Conservation (phyloP, 371 early-diverging fungal genomes). For the Syncephalastrum racemosum region DNA sequence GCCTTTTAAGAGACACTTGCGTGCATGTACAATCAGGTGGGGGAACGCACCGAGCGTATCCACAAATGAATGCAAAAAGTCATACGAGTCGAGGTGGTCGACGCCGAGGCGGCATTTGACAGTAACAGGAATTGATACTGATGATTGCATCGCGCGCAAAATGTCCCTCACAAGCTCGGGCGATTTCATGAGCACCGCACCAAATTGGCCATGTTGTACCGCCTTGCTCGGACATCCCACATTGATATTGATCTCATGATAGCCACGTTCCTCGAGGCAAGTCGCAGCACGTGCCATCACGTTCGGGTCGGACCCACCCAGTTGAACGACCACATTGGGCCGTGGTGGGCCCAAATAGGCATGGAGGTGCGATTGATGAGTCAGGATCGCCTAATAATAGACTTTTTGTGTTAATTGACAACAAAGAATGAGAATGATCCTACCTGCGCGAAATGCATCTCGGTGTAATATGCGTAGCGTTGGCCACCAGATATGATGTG, state of each 20-base stretch:
- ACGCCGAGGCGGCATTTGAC: constrained; percentile 81
- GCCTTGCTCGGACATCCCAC: constrained; percentile 77
- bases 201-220: constrained; percentile 69
- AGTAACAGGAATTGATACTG: constrained; percentile 57
- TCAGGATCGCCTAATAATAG: constrained; percentile 43
- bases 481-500: constrained; percentile 61
- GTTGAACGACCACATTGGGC: constrained; percentile 58
- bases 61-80: constrained; percentile 60
- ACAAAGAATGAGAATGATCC: no score
- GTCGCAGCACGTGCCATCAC: constrained; percentile 54
- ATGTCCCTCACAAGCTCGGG: constrained; percentile 61
- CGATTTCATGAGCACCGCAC: constrained; percentile 76
- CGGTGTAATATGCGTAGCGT: constrained; percentile 69
- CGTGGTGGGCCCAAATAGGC: constrained; percentile 55
- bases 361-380: constrained; percentile 38
- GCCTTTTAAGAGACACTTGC: constrained; percentile 84
- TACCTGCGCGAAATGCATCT: constrained; percentile 73
- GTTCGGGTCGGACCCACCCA: constrained; percentile 60
- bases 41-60: constrained; percentile 40
- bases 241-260: constrained; percentile 69
- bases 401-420: no score
- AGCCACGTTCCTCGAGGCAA: constrained; percentile 51
- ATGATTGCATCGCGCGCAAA: constrained; percentile 55
- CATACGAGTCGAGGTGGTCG: constrained; percentile 67
- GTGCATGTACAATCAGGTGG: constrained; percentile 83